Base-by-base conservation (phyloP, 306 rosid genomes). In the Medicago truncatula region DNA sequence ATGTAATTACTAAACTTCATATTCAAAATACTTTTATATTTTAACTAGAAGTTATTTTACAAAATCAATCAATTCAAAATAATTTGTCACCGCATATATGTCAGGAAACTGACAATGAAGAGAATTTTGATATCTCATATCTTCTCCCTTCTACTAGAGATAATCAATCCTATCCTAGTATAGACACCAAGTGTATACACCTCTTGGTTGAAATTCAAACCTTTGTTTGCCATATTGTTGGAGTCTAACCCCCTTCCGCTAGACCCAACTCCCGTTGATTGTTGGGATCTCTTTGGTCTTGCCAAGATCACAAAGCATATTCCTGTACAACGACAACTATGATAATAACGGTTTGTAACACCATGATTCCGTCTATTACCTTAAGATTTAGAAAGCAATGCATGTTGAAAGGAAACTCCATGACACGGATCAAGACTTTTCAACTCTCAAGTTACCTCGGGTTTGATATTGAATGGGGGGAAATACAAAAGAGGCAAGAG, bases 391-490 rank as follows among this genome's bases (percentile, higher is more conserved):
- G 49, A 70, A 69, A 77, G 31, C 10, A 18, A 49, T 28, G 5
- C 11, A 28, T 28, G 41, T 9, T 54, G 1, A 54, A 54, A 54
- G 23, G 31, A 54, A 54, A 54, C 14, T 54, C 17, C 8, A 41
- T 60, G 40, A 13, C 17, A 13, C 4, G 31, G 1, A 16, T 4
- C 36, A 75, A 40, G 25, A 50, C 52, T 50, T 60, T 60, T 13
- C 25, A 58, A 58, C 47, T 58, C 36, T 28, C 25, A 52, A 60
- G 21, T 65, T 43, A 18, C 36, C 68, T 52, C 14, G 7, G 18
- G 60, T 50, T 60, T 70, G 62, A 18, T 34, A 56, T 14, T 40
- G 31, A 20, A 61, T 47, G 7, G 38, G 59, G 68, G n/a, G 53
- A 36, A 44, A 25, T 6, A 62, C 40, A 40, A 4, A 50, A 25